Evolutionary conservation across 2,329 filamentous ascomycete genomes (phyloP), one percentile per base, ranked within the genome.

Genomic region (Claviceps sp.): DNA sequence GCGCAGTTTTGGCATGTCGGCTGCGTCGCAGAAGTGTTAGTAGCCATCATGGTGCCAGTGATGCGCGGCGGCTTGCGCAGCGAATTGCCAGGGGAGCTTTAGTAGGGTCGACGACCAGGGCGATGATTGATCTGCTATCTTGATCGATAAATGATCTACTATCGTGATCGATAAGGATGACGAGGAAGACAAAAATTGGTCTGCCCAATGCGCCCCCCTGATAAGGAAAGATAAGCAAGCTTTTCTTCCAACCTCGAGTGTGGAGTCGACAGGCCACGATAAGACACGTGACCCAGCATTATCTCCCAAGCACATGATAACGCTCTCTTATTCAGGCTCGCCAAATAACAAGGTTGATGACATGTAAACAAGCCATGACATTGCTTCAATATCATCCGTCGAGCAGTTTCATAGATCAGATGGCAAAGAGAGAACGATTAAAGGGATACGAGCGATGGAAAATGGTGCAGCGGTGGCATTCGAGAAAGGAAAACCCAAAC

Each of bases 1-100:
- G 82, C 81, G 72, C 93, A 98, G 69, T 98, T 98, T 68, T 95
- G 88, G 70, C 93, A 98, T 59, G 90, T 87, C 58, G 91, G 90
- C 89, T 97, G 85, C 73, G 82, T 77, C n/a, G 53, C 26, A 52
- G 74, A 72, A 73, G 81, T 76, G 69, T 80, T 73, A 67, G 77
- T 75, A 57, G 75, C 73, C 74, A 77, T 71, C 67, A 71, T 72
- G 54, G 60, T 67, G 60, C 56, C 62, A 56, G 66, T 67, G 16
- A 67, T 64, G 30, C 30, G 26, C 26, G 9, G 26, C 26, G 8
- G 26, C 7, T 30, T 65, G 63, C 55, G 60, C 66, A 63, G 54
- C 54, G 55, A 54, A 55, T 52, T 56, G 57, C 42, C 41, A 52
- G 53, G 47, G 60, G 55, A 52, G 54, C 9, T 58, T 55, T 47